A percentile compares a stretch with the other conserved stretches of the same genome.
Conservation (phyloP, 352 stramenopile genomes). For the Globisporangium paroecandrum region DNA sequence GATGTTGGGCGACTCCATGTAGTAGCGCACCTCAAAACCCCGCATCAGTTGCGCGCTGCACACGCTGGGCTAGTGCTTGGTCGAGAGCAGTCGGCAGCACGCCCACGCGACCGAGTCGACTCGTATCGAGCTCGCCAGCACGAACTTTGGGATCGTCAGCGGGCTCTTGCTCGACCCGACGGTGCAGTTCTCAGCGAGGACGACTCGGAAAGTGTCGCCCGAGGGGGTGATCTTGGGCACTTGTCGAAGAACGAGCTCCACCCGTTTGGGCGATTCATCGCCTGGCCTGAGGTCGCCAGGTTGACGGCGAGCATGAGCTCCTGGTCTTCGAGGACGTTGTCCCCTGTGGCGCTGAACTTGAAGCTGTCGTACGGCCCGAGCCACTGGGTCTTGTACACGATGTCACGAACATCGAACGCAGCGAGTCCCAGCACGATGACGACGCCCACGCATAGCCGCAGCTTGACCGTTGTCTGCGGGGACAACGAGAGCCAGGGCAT, state of each 20-base stretch:
- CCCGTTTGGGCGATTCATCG: neutral
- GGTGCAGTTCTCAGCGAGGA: too few relatives aligned
- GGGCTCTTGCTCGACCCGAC: constrained; percentile 18
- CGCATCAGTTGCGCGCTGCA: constrained; percentile 19
- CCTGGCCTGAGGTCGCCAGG: too few relatives aligned
- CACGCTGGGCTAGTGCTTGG: constrained; percentile 17
- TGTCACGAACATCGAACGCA: constrained; percentile 19
- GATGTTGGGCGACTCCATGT: neutral
- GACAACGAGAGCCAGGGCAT: too few relatives aligned
- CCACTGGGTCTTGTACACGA: constrained; percentile 28
- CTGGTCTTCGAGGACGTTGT: constrained; percentile 9
- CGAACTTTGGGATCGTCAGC: constrained; percentile 21
- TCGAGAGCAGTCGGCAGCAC: constrained; percentile 16
- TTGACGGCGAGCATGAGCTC: too few relatives aligned
- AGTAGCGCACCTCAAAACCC: constrained; percentile 19
- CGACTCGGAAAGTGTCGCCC: too few relatives aligned
- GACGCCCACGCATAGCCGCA: too few relatives aligned
- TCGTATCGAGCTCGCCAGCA: constrained; percentile 23
- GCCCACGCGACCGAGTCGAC: constrained; percentile 23
- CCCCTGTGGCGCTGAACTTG: constrained; percentile 15
- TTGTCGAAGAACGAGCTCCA: constrained; percentile 24
- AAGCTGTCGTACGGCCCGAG: constrained; percentile 23
- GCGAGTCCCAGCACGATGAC: too few relatives aligned
- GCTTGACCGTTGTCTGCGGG: too few relatives aligned
- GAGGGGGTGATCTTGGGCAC: constrained; percentile 16